Base-by-base conservation (phyloP, 805 yeast genomes). In the Monosporozyma unispora region DNA sequence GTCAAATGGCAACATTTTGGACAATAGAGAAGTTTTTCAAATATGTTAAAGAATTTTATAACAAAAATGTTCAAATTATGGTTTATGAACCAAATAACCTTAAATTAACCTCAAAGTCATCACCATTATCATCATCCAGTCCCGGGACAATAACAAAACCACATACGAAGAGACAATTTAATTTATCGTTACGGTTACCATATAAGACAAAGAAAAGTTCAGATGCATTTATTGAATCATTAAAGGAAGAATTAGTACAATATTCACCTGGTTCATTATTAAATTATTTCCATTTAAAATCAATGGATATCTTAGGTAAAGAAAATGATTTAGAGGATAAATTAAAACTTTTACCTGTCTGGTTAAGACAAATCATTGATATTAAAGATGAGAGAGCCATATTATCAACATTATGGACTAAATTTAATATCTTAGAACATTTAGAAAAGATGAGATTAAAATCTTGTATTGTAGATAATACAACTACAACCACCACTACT, bases 361-460 rank as follows among this genome's bases (percentile, higher is more conserved):
- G 73, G 73, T 48, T 69, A 16, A 49, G 53, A 37, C 52, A 48
- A 6, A 57, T 56, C 2, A 48, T 54, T 3, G 52, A 51, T 22
- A 45, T 50, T 10, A 52, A 57, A 18, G 55, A 60, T 2, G 61
- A 64, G 27, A 39, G 43, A 1, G 50, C 57, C 2, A 52, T 70
- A 33, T 52, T 61, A n/a, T 52, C 60, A 29, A 40, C 16, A 9
- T 56, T 68, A 38, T 60, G 66, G 29, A 48, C 56, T 5, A 63
- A 64, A 23, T 70, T 68, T 48, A 71, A 69, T 51, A 52, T 51
- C 22, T 50, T 68, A 47, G 75, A 71, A 54, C 62, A 63, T 38
- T 57, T 64, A 35, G 70, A 66, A 51, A 54, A 56, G 35, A 46
- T 55, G 44, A 54, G 70, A 46, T 45, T 66, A 33, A 60, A 60